Evolutionary conservation across 139 green algal species (phyloP).

Genomic region (Nannochloris sp.): DNA sequence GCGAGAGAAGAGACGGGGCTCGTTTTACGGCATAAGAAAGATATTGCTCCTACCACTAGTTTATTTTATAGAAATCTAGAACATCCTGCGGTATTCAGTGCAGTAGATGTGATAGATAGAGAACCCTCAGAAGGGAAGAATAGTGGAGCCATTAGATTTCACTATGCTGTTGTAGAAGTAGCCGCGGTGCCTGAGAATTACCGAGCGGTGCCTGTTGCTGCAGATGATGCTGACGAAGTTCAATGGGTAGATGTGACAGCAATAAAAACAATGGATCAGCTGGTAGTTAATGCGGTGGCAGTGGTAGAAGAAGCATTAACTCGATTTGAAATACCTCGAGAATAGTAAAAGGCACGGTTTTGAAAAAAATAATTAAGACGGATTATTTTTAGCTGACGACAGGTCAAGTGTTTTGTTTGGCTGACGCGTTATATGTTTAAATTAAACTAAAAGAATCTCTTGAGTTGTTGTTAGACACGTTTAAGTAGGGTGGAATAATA

Average conservation of each 20-base stretch:
- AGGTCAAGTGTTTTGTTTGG: too few species aligned
- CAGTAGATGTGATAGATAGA: conserved; percentile 7
- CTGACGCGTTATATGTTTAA: too few species aligned
- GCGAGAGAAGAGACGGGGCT: conserved; percentile 4
- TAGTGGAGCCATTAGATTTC: background rate
- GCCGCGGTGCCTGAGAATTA: background rate
- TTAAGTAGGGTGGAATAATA: too few species aligned
- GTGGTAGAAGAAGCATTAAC: background rate
- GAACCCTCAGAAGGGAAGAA: background rate
- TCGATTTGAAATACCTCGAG: background rate
- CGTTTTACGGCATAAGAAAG: background rate
- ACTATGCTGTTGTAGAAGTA: conserved; percentile 9
- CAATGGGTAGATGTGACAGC: background rate
- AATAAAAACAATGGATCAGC: background rate
- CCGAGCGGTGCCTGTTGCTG: background rate
- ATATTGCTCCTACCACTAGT: background rate
- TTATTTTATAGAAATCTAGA: background rate
- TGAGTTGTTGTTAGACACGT: too few species aligned
- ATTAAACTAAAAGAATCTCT: too few species aligned
- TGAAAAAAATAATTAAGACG: too few species aligned
- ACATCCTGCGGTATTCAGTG: background rate
- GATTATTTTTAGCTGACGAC: too few species aligned
- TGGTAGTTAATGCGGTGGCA: background rate
- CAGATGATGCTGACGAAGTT: conserved; percentile 3
- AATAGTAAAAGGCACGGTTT: background rate